A percentile compares a stretch with the other conserved stretches of the same genome.
phyloP scores from a whole-genome alignment of 352 stramenopile species.

The Globisporangium radiosum region DNA sequence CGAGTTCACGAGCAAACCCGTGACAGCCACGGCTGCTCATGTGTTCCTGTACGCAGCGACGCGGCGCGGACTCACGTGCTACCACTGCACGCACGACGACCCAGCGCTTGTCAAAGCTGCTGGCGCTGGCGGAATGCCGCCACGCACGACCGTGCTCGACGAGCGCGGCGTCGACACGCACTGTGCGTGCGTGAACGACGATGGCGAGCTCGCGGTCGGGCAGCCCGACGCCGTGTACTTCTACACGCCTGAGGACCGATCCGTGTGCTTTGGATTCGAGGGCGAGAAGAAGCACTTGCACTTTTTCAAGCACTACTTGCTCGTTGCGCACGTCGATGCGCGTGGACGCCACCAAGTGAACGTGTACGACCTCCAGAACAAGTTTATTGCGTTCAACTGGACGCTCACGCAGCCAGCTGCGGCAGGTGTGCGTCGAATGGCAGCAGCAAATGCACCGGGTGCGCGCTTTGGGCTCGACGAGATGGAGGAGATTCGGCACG shows the following conservation, averaged over 20 bases:
- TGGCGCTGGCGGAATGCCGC: constrained; percentile 45
- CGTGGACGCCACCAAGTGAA: constrained; percentile 82
- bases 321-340: constrained; percentile 78
- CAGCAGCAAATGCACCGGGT: constrained; percentile 16
- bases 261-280: constrained; percentile 85
- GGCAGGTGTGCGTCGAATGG: constrained; percentile 10
- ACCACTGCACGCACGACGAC: constrained; percentile 82
- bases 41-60: constrained; percentile 81
- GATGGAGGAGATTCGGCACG: constrained; percentile 84
- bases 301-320: constrained; percentile 87
- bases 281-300: constrained; percentile 81
- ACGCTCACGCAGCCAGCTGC: constrained; percentile 55
- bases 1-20: constrained; percentile 72
- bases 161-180: constrained; percentile 78
- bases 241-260: constrained; percentile 84
- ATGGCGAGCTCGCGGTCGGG: constrained; percentile 76
- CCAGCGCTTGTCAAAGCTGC: constrained; percentile 67
- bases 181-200: constrained; percentile 79
- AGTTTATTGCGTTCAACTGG: constrained; percentile 91
- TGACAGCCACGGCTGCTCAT: constrained; percentile 51
- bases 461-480: constrained; percentile 77
- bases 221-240: constrained; percentile 87
- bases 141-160: constrained; percentile 71
- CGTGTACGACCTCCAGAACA: constrained; percentile 90
- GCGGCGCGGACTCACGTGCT: constrained; percentile 71